Percentiles rank a stretch among this genome's conserved stretches.
Conservation (phyloP, 208 protist species). For the Trichomonas gallinae region DNA sequence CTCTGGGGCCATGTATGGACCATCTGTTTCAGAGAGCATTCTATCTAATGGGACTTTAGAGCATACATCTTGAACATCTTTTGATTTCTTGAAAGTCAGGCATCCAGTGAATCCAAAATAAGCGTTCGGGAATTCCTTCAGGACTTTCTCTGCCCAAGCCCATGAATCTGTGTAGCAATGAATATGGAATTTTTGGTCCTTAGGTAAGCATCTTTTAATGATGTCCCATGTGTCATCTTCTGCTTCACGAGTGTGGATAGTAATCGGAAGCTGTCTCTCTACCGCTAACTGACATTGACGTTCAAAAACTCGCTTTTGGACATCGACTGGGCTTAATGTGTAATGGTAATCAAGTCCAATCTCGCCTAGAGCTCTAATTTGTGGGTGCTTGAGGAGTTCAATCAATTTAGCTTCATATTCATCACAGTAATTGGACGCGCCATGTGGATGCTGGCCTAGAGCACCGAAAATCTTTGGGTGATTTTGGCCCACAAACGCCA, state of each 20-base stretch:
- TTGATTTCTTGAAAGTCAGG: slow-evolving; percentile 44
- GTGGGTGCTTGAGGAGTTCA: background rate
- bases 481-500: background rate
- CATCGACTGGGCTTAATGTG: background rate
- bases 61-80: background rate
- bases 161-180: slow-evolving; percentile 47
- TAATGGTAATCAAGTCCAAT: background rate
- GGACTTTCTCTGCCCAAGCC: background rate
- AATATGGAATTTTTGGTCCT: slow-evolving; percentile 44
- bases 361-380: background rate
- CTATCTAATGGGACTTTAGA: slow-evolving; percentile 24
- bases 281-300: slow-evolving; percentile 45
- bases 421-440: background rate
- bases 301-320: slow-evolving; percentile 37
- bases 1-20: slow-evolving; percentile 53
- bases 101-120: slow-evolving; percentile 58
- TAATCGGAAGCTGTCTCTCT: slow-evolving; percentile 42
- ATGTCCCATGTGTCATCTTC: slow-evolving; percentile 52
- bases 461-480: slow-evolving; percentile 6
- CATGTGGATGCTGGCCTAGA: slow-evolving; percentile 9
- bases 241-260: slow-evolving; percentile 53
- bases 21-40: slow-evolving; percentile 55
- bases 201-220: slow-evolving; percentile 44
- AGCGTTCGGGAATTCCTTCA: slow-evolving; percentile 42
- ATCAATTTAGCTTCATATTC: background rate